Base-by-base conservation (phyloP, 352 stramenopile genomes). In the Globisporangium splendens region DNA sequence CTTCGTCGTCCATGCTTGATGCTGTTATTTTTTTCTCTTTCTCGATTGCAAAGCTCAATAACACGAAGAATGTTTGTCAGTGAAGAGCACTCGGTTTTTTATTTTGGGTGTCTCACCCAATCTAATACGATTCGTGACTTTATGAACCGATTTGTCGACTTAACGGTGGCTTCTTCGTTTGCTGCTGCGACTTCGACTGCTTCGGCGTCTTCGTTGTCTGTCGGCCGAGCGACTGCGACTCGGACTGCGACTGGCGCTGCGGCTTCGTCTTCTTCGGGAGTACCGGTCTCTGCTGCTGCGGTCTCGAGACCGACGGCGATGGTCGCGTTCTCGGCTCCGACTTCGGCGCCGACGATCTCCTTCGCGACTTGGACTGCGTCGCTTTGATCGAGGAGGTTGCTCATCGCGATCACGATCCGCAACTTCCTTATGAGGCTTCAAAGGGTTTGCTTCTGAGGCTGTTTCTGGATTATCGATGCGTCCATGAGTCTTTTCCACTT, bases 1-100 rank as follows among this genome's bases (percentile, higher is more conserved):
- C 68, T 56, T 86, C 76, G 43, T 66, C 49, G 24, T 51, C 42
- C 48, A 60, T 54, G 10, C 28, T 28, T 21, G n/a, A 48, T 46
- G n/a, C 52, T 13, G 4, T 20, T n/a, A n/a, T 41, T 42, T 47
- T 11, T 41, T 15, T 8, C 6, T 44, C n/a, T 18, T 44, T 18
- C 1, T 44, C 10, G 3, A 18, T n/a, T 44, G 10, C 39, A 44
- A 15, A 44, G 8, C 17, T n/a, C 39, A 44, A 44, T 35, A 10
- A 1, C 28, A 35, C 0, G 3, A 6, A 35, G 28, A 35, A 35
- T 35, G 28, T 11, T 35, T 35, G 28, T 35, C 28, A 6, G 2
- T 35, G 28, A 35, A 35, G 3, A 8, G 1, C 3, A 35, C 5
- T 35, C 28, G 8, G 28, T 35, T 11, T 35, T 35, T 35, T 31